phyloP scores from a whole-genome alignment of 306 rosid species.

The Carpinus viminea region DNA sequence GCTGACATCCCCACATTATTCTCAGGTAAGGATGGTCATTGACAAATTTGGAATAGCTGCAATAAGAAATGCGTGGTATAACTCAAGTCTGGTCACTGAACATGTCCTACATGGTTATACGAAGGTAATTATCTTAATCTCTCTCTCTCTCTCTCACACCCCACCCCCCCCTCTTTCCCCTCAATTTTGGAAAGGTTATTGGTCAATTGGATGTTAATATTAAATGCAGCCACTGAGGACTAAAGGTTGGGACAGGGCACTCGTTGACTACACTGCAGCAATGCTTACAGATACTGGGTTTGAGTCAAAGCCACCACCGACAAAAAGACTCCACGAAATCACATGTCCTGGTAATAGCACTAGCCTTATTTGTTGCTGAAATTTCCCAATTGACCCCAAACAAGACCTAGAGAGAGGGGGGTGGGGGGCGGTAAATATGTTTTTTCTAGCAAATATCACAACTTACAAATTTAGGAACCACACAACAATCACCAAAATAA shows the following conservation, averaged over 20 bases:
- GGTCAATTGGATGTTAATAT: conserved; percentile 34
- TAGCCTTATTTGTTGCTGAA: conserved; percentile 17
- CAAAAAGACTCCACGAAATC: conserved; percentile 70
- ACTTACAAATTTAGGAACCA: no score
- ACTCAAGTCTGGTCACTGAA: conserved; percentile 60
- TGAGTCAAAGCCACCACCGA: conserved; percentile 57
- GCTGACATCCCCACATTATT: conserved; percentile 20
- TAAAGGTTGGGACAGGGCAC: conserved; percentile 94
- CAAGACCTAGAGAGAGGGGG: no score
- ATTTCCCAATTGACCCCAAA: no score
- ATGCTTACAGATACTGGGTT: conserved; percentile 68
- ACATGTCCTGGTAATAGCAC: conserved; percentile 77
- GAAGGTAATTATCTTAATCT: conserved; percentile 47
- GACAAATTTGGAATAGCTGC: conserved; percentile 74
- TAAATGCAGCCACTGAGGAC: conserved; percentile 77
- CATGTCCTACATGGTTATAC: conserved; percentile 75
- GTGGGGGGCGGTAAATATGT: no score
- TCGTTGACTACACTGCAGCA: conserved; percentile 80
- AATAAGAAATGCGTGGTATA: conserved; percentile 80
- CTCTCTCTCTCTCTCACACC: conserved; percentile 8
- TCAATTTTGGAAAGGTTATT: conserved; percentile 19
- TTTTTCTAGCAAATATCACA: no score
- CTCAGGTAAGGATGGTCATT: conserved; percentile 70
- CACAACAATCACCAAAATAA: no score
- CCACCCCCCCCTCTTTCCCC: neutral